Conservation (phyloP, 2,329 filamentous ascomycete species). For the Aspergillus alliaceus region DNA sequence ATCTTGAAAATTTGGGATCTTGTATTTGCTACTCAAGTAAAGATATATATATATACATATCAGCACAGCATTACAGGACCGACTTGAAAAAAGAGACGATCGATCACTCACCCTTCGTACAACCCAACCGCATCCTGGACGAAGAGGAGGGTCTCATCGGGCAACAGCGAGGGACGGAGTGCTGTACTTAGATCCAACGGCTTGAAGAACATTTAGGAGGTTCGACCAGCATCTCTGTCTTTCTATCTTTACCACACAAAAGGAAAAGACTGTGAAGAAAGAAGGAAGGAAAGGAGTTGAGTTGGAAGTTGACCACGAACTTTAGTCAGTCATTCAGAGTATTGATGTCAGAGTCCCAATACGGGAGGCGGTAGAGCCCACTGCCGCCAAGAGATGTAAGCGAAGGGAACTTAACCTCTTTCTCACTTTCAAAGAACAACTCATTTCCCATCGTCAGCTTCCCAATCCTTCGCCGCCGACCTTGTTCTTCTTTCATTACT, state of each 20-base stretch:
- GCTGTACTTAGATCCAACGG: constrained; percentile 94
- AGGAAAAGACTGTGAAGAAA: constrained; percentile 11
- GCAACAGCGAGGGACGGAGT: constrained; percentile 84
- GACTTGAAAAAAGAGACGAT: constrained; percentile 12
- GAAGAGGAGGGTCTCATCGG: constrained; percentile 92
- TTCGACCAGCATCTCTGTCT: constrained; percentile 22
- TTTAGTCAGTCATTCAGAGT: no score
- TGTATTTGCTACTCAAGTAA: constrained; percentile 75
- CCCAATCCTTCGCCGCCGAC: not conserved
- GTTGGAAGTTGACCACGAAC: not conserved
- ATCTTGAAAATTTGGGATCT: constrained; percentile 90
- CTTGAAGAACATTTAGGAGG: constrained; percentile 92
- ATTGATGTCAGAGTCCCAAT: constrained; percentile 11
- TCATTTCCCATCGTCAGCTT: not conserved
- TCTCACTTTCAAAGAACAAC: no score
- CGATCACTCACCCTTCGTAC: constrained; percentile 80
- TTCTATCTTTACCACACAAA: not conserved
- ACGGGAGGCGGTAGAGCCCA: constrained; percentile 3
- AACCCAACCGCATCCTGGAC: constrained; percentile 96
- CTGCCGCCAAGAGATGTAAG: constrained; percentile 5
- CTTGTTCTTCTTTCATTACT: not conserved
- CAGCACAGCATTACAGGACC: constrained; percentile 5
- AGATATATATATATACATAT: constrained; percentile 14
- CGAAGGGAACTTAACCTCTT: not conserved
- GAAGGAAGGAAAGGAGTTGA: constrained; percentile 3